Conservation (phyloP, 495 filamentous ascomycete species). For the Tuber borchii region DNA sequence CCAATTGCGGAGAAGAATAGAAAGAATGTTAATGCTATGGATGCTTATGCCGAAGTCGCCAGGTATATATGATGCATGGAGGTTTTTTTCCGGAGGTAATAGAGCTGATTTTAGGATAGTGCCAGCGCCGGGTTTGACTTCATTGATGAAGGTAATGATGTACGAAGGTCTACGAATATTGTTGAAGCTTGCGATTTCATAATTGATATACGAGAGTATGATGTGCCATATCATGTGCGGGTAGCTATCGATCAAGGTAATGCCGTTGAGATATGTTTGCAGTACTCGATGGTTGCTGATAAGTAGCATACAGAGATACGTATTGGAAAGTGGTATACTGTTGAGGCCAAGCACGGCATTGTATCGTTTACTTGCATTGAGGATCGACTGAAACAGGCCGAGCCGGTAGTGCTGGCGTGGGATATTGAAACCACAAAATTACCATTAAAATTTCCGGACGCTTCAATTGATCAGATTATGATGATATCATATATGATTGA, state of each 20-base stretch:
- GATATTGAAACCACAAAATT: constrained; percentile 98
- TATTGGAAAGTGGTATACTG: constrained; percentile 93
- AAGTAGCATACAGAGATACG: constrained; percentile 64
- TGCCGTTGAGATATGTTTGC: constrained; percentile 24
- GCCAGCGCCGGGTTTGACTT: constrained; percentile 86
- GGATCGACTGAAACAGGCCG: constrained; percentile 78
- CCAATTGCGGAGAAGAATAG: constrained; percentile 95
- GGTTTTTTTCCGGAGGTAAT: not conserved
- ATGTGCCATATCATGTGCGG: constrained; percentile 98
- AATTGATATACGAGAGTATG: constrained; percentile 97
- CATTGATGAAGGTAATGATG: constrained; percentile 86
- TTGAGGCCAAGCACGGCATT: constrained; percentile 86
- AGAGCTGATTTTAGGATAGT: constrained; percentile 46
- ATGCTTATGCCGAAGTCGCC: constrained; percentile 94
- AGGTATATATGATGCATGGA: constrained; percentile 49
- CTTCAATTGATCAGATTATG: constrained; percentile 94
- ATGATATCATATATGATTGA: constrained; percentile 99
- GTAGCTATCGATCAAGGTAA: constrained; percentile 91
- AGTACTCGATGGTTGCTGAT: constrained; percentile 2
- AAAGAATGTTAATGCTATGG: constrained; percentile 89
- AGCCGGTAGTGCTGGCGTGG: constrained; percentile 92
- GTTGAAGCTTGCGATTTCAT: constrained; percentile 93
- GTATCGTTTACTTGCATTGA: constrained; percentile 75
- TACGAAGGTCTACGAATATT: constrained; percentile 68
- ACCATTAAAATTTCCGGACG: constrained; percentile 96